A percentile compares a stretch with the other conserved stretches of the same genome.
Evolutionary conservation across 306 rosid genomes (phyloP).

Genomic region (Astragalus membranaceus): DNA sequence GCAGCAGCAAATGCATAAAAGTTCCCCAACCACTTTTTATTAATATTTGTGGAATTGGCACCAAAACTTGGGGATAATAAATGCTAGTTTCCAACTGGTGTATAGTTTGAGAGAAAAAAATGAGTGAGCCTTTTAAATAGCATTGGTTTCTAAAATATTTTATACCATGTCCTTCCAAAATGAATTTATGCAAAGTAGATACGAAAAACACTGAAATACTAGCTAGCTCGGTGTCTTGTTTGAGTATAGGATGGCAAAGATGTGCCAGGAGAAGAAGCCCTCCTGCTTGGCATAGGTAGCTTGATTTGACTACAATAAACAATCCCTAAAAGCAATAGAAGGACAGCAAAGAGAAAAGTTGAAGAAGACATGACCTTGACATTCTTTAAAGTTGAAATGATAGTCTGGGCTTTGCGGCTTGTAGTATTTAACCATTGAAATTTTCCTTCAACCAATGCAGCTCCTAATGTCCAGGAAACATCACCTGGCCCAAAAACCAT

Average conservation of each 20-base stretch:
- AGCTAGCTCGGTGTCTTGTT: constrained; percentile 32
- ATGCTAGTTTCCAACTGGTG: not conserved
- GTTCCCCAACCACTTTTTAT: constrained; percentile 1
- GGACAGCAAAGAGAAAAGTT: constrained; percentile 48
- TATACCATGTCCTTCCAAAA: constrained; percentile 11
- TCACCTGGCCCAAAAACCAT: constrained; percentile 78
- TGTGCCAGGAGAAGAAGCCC: constrained; percentile 29
- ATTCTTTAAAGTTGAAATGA: constrained; percentile 28
- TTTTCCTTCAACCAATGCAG: constrained; percentile 64
- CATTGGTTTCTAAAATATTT: not conserved
- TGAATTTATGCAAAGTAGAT: constrained; percentile 18
- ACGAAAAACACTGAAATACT: constrained; percentile 1
- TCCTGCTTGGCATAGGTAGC: constrained; percentile 65
- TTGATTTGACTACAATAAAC: constrained; percentile 59
- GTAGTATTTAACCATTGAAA: constrained; percentile 31
- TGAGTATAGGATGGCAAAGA: constrained; percentile 43
- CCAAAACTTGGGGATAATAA: not conserved
- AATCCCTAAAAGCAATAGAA: constrained; percentile 47
- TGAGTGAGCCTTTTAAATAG: not conserved
- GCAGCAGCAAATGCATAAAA: not conserved
- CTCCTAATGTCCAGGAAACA: constrained; percentile 87
- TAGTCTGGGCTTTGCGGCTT: constrained; percentile 16
- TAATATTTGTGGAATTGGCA: not conserved
- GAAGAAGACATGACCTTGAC: constrained; percentile 44
- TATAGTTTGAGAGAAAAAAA: not conserved